phyloP scores from a whole-genome alignment of 176 grass and related monocot species.

The Oropetium thomaeum region DNA sequence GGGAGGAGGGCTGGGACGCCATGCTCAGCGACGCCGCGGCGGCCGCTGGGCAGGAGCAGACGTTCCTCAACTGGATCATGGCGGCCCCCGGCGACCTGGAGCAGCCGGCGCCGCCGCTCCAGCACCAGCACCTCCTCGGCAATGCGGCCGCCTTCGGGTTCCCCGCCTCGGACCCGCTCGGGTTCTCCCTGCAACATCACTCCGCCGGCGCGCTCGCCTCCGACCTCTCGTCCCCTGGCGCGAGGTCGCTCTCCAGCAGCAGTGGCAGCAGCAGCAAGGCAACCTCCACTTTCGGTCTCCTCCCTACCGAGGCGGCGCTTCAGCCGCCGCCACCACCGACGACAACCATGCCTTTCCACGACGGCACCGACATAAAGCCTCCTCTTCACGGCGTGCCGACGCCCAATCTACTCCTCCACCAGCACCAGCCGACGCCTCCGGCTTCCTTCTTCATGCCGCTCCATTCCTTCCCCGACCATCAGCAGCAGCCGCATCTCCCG shows the following conservation, averaged over 20 bases:
- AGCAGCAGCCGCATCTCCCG: slow-evolving; percentile 25
- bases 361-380: slow-evolving; percentile 25
- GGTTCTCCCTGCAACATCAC: slow-evolving; percentile 35
- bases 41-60: slow-evolving; percentile 52
- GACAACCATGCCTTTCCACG: slow-evolving; percentile 34
- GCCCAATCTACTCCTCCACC: slow-evolving; percentile 26
- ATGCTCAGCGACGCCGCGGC: slow-evolving; percentile 43
- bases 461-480: slow-evolving; percentile 27
- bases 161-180: slow-evolving; percentile 37
- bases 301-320: neutral
- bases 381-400: slow-evolving; percentile 21
- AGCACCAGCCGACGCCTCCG: slow-evolving; percentile 31
- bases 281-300: slow-evolving; percentile 1
- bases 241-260: slow-evolving; percentile 32
- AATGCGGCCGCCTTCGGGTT: slow-evolving; percentile 41
- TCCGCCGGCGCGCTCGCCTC: neutral
- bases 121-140: slow-evolving; percentile 36
- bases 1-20: slow-evolving; percentile 55
- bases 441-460: slow-evolving; percentile 48
- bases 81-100: slow-evolving; percentile 33
- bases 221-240: slow-evolving; percentile 14
- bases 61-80: slow-evolving; percentile 77
- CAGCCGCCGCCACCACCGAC: neutral
- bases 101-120: neutral
- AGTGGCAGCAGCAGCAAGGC: slow-evolving; percentile 28